Conservation (phyloP, 2,329 filamentous ascomycete species). For the Talaromyces rugulosus region DNA sequence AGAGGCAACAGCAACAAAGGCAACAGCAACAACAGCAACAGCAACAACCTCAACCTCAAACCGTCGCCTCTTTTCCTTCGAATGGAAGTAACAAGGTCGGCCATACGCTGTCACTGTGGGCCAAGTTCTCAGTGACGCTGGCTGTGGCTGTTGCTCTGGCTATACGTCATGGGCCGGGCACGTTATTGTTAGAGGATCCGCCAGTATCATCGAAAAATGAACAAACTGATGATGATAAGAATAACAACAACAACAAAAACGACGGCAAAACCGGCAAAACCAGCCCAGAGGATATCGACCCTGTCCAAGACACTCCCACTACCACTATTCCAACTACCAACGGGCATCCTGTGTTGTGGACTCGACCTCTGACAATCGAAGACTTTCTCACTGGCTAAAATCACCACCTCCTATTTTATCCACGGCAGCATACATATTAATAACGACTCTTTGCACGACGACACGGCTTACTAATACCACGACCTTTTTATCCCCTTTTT, state of each 20-base stretch:
- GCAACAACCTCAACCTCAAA: neutral
- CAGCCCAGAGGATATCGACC: neutral
- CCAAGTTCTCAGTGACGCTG: slow-evolving; percentile 46
- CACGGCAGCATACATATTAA: neutral
- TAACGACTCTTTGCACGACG: neutral
- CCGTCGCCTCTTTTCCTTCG: neutral
- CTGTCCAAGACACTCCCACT: neutral
- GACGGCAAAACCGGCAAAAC: neutral
- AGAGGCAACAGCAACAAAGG: neutral
- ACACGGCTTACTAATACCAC: neutral
- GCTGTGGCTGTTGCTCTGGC: slow-evolving; percentile 47
- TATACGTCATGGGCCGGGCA: slow-evolving; percentile 43
- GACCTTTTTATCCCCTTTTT: neutral
- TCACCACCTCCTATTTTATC: neutral
- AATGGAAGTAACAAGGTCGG: slow-evolving; percentile 1
- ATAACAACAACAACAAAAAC: neutral
- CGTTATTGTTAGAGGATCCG: slow-evolving; percentile 24
- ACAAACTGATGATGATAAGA: neutral
- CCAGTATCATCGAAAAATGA: neutral
- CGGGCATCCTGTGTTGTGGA: neutral
- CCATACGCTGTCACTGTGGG: slow-evolving; percentile 38
- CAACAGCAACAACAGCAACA: neutral
- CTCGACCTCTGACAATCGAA: neutral
- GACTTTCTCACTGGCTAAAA: slow-evolving; percentile 9
- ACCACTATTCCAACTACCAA: neutral